Base-by-base conservation (phyloP, 2,329 filamentous ascomycete species). In the Clonostachys sp. region DNA sequence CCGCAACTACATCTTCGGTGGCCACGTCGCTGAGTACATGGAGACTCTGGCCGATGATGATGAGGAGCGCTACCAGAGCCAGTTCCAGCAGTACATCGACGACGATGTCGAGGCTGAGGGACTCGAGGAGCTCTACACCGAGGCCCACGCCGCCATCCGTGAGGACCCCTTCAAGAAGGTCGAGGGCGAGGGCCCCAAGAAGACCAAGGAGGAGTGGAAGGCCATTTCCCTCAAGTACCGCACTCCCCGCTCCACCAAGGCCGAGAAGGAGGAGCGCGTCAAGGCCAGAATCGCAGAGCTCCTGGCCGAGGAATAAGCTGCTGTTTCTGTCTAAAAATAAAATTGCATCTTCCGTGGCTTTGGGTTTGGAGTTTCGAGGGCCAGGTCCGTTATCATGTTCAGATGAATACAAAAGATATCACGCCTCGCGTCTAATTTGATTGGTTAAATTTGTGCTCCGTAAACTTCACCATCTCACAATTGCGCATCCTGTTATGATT, bases 21-120 rank as follows among this genome's bases (percentile, higher is more conserved):
- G 94, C 54, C 94, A 99, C 84, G 89, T 99, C 57, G 91, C 92
- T 61, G 94, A 99, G 85, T 99, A 99, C 86, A 99, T 99, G 94
- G 94, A 99, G 87, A 94, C 87, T 51, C 89, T 99, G 57, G 94
- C 94, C 76, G 94, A 99, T 66, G 94, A 99, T 71, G 94, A 99
- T 70, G 94, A 99, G 88, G 94, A 99, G 85, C 91, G 94, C 71
- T 99, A 90, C 89, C 92, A 92, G 83, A 85, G 83, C 63, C 94
- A 99, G 82, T 99, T 99, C 87, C 80, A 85, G 73, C 87, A 94
- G 77, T 99, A 99, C 84, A 87, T 96, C 61, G 92, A 99, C 58
- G 90, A 95, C 68, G 94, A 96, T 63, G 74, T 99, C 58, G 92
- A 97, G 80, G 91, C 94, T 56, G 94, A 96, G 65, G 90, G 88